Evolutionary conservation across 169 alveolate genomes (phyloP).

Genomic region (Plasmodium coatneyi): DNA sequence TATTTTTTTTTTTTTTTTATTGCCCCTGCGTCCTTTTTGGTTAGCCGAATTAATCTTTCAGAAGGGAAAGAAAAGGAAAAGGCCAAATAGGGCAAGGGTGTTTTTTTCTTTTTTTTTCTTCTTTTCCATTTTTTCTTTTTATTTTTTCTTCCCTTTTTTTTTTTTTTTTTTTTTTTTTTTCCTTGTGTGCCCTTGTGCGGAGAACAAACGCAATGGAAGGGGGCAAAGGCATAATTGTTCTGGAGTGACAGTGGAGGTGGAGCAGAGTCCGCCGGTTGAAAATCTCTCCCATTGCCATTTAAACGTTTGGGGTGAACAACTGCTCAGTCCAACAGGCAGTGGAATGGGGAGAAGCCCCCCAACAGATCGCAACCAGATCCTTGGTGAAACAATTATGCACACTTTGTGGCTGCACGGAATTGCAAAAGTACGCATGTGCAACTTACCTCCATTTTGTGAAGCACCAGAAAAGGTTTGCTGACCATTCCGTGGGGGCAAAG

Average conservation of each 20-base stretch:
- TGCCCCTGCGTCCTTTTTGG: not conserved
- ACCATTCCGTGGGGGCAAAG: not conserved
- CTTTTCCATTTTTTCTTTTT: not conserved
- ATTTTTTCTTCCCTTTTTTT: not conserved
- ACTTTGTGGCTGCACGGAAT: not conserved
- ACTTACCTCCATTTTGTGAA: not conserved
- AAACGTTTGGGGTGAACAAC: not conserved
- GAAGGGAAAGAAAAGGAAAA: not conserved
- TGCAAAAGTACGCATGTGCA: not conserved
- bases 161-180: not conserved
- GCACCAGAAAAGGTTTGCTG: not conserved
- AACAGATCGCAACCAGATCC: not conserved
- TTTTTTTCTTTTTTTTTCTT: not conserved
- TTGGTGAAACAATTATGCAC: not conserved
- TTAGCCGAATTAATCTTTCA: slow-evolving; percentile 3
- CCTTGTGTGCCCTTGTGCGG: not conserved
- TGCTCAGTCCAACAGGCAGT: not conserved
- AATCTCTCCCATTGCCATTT: not conserved
- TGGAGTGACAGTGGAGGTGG: not conserved
- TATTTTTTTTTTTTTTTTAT: not conserved
- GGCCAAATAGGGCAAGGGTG: not conserved
- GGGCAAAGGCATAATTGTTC: not conserved
- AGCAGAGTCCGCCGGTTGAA: not conserved
- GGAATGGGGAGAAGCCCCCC: not conserved
- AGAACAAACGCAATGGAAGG: not conserved